These are phyloP conservation scores for Mucor ambiguus DNA, from an alignment of 371 early-diverging fungal species.

Conservation along the genomic window DNA sequence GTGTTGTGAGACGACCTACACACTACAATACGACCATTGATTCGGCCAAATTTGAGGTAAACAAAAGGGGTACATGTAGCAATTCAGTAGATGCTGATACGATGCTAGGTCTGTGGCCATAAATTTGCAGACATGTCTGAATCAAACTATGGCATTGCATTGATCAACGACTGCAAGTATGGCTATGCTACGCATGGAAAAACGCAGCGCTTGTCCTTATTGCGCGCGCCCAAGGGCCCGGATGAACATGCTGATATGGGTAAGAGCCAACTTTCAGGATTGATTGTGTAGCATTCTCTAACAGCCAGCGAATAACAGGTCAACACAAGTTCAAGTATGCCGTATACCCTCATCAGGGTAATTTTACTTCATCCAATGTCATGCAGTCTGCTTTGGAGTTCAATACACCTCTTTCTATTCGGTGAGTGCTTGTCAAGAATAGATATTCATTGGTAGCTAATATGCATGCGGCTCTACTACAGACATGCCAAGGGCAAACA, in stretches of 20 bases:
- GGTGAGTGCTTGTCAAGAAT: conserved; percentile 46
- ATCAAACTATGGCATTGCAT: conserved; percentile 91
- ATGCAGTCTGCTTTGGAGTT: conserved; percentile 87
- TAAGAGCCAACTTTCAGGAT: conserved; percentile 1
- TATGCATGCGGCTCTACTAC: not conserved
- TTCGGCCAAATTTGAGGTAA: conserved; percentile 72
- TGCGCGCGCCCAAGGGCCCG: conserved; percentile 88
- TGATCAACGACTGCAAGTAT: conserved; percentile 93
- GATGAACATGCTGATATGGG: conserved; percentile 71
- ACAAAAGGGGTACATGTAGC: not conserved
- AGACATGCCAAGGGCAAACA: conserved; percentile 22
- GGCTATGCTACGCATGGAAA: conserved; percentile 85
- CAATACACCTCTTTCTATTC: conserved; percentile 76
- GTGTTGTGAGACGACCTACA: conserved; percentile 88
- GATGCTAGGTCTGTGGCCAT: conserved; percentile 76
- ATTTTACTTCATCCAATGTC: conserved; percentile 79
- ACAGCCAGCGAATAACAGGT: conserved; percentile 15
- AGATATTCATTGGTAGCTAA: not conserved
- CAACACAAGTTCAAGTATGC: conserved; percentile 89
- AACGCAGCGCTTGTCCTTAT: conserved; percentile 80
- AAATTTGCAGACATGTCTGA: conserved; percentile 95
- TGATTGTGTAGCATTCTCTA: not conserved
- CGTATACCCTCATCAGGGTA: conserved; percentile 83
- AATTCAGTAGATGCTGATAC: not conserved
- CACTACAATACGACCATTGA: conserved; percentile 95